Conservation (phyloP, 441 rosid genomes). For the Dalechampia spathulata region DNA sequence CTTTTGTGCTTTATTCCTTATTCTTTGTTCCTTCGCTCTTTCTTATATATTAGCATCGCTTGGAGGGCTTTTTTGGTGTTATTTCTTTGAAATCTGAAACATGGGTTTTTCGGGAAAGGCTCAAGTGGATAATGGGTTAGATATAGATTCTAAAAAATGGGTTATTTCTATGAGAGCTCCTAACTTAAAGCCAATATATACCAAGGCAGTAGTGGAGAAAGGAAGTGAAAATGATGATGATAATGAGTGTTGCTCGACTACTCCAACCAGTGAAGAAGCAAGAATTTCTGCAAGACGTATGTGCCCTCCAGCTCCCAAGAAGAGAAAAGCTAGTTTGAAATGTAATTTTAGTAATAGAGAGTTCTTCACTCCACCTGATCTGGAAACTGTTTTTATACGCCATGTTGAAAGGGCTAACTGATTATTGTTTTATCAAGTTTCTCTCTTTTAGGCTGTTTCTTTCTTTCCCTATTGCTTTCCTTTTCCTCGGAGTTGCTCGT, state of each 20-base stretch:
- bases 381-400: slow-evolving; percentile 65
- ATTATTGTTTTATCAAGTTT: background rate
- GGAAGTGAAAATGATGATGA: slow-evolving; percentile 27
- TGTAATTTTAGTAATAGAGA: slow-evolving; percentile 43
- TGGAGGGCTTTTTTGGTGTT: background rate
- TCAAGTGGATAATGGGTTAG: slow-evolving; percentile 47
- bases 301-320: slow-evolving; percentile 88
- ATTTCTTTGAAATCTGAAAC: slow-evolving; percentile 14
- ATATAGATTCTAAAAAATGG: slow-evolving; percentile 49
- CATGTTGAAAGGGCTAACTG: slow-evolving; percentile 44
- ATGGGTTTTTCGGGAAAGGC: slow-evolving; percentile 51
- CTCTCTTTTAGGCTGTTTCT: background rate
- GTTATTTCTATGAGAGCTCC: slow-evolving; percentile 59
- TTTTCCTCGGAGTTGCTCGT: slow-evolving; percentile 2
- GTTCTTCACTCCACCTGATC: slow-evolving; percentile 79
- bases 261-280: slow-evolving; percentile 58
- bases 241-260: slow-evolving; percentile 37
- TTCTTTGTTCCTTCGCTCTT: slow-evolving; percentile 6
- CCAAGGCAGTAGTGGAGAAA: slow-evolving; percentile 28
- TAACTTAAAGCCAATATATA: slow-evolving; percentile 48
- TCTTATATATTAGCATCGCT: no score
- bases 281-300: slow-evolving; percentile 39
- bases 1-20: slow-evolving; percentile 26
- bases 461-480: background rate
- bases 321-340: slow-evolving; percentile 51